Evolutionary conservation across 441 rosid genomes (phyloP).

Genomic region (Jatropha podagrica): DNA sequence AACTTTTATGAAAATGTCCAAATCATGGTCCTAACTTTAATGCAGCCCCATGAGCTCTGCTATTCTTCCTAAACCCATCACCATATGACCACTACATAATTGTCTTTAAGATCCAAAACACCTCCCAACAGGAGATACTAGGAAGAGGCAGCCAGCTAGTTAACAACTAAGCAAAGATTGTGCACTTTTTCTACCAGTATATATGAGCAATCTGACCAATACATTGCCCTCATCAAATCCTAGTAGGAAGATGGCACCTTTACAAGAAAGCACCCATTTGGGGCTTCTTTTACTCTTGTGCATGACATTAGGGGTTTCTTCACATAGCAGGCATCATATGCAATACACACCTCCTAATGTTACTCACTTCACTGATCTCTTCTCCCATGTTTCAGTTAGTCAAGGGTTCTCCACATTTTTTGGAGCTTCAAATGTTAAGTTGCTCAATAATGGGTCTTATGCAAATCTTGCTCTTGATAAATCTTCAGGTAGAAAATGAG

Average conservation of each 20-base stretch:
- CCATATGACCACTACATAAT: constrained; percentile 33
- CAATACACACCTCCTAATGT: constrained; percentile 60
- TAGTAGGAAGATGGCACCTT: constrained; percentile 40
- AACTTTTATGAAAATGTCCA: neutral
- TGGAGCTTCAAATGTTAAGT: constrained; percentile 55
- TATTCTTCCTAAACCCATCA: constrained; percentile 28
- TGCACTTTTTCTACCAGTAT: neutral
- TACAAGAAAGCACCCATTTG: constrained; percentile 31
- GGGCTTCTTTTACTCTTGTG: constrained; percentile 31
- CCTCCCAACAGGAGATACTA: constrained; percentile 9
- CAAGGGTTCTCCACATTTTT: constrained; percentile 45
- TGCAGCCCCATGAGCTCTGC: constrained; percentile 28
- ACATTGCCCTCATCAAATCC: neutral
- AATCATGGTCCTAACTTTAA: constrained; percentile 5
- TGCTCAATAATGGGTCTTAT: constrained; percentile 54
- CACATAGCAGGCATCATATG: constrained; percentile 52
- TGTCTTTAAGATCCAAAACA: constrained; percentile 33
- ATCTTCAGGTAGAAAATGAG: constrained; percentile 49
- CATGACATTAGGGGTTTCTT: constrained; percentile 42
- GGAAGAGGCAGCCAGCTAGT: constrained; percentile 42
- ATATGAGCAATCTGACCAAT: neutral
- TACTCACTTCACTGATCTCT: constrained; percentile 61
- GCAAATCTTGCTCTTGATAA: constrained; percentile 70
- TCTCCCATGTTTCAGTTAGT: constrained; percentile 46
- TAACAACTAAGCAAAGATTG: constrained; percentile 43